Base-by-base conservation (phyloP, 495 filamentous ascomycete genomes). In the Niebla homalea region DNA sequence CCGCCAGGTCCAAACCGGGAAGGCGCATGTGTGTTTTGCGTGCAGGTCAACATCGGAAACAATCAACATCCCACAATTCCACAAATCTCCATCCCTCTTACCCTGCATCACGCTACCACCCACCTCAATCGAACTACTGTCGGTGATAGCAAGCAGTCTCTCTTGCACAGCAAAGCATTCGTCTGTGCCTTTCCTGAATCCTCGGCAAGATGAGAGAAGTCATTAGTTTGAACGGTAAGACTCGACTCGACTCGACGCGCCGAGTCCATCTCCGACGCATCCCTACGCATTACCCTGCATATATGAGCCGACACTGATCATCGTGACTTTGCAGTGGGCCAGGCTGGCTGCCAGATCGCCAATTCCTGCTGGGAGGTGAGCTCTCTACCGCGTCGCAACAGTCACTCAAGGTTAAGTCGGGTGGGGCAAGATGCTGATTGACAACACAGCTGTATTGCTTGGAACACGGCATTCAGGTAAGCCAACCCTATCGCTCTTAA, bases 301-400 rank as follows among this genome's bases (percentile, higher is more conserved):
- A 15, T 19, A 18, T 16, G n/a, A 22, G 5, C 45, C 25, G 6
- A 36, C 21, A 26, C 45, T 48, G 25, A 48, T 36, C 26, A 18
- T 5, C 23, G 10, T 12, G 16, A 4, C 36, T 16, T n/a, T 53
- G 75, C 64, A 98, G 92, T 98, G 73, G 92, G 92, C 73, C 92
- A 98, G 79, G 92, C 92, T 66, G 92, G 92, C 83, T 96, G 93
- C 79, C 92, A 98, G 71, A 98, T 98, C 68, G 92, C 89, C 70
- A 98, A 98, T 75, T 92, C 93, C 58, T 98, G 93, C 81, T 98
- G 92, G 92, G 92, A 98, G 89, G 92, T 98, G 76, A 71, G 84
- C 70, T 60, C 60, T 51, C 43, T 25, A 25, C 10, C 42, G 10
- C 1, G 32, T 32, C 12, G n/a, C 18, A 21, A 18, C 20, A 20